A percentile compares a stretch with the other conserved stretches of the same genome.
phyloP scores from a whole-genome alignment of 306 rosid genomes.

The Casuarina equisetifolia region DNA sequence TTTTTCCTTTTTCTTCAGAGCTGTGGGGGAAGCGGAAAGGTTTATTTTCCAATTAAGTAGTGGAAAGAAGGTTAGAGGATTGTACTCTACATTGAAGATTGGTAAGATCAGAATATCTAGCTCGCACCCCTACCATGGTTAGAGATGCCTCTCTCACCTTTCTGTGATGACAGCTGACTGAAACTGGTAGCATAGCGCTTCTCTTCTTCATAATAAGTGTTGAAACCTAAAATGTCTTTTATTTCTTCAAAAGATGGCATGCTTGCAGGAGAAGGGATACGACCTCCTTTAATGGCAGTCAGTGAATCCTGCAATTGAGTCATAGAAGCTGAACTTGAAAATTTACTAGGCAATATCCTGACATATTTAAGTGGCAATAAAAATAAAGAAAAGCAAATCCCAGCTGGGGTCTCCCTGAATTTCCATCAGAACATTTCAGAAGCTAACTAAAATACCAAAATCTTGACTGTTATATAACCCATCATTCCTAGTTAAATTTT shows the following conservation, averaged over 20 bases:
- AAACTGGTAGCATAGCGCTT: constrained; percentile 62
- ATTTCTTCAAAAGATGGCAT: constrained; percentile 90
- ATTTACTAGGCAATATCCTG: not conserved
- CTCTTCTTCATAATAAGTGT: constrained; percentile 86
- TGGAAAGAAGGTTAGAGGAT: constrained; percentile 12
- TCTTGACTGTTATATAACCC: not conserved
- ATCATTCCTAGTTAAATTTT: not conserved
- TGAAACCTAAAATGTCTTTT: constrained; percentile 88
- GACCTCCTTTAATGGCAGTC: constrained; percentile 79
- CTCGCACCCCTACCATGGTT: constrained; percentile 5
- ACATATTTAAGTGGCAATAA: not conserved
- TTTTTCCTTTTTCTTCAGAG: too few species aligned
- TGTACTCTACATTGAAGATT: constrained; percentile 18
- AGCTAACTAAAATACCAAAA: not conserved
- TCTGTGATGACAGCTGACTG: constrained; percentile 44
- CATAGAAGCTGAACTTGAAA: constrained; percentile 3
- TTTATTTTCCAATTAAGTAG: constrained; percentile 3
- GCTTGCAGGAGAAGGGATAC: constrained; percentile 95
- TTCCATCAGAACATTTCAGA: not conserved
- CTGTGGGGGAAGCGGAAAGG: not conserved
- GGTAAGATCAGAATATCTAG: constrained; percentile 15
- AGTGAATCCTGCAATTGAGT: constrained; percentile 68
- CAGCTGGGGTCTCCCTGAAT: not conserved
- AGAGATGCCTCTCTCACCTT: constrained; percentile 50
- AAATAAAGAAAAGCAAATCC: not conserved